Conservation (phyloP, 805 yeast genomes). For the Cyberlindnera misumaiensis region DNA sequence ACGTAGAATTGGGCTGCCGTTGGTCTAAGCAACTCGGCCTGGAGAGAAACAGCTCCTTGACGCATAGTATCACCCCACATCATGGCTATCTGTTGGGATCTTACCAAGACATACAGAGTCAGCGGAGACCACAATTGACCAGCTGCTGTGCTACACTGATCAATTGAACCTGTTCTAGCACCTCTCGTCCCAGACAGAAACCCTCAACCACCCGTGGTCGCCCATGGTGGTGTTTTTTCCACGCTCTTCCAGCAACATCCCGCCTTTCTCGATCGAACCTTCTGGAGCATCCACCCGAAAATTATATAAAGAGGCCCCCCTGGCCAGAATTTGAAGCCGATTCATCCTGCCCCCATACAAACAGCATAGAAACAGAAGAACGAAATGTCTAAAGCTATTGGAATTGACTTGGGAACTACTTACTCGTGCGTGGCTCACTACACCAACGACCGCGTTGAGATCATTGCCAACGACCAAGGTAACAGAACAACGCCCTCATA, state of each 20-base stretch:
- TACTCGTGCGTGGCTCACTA: constrained; percentile 95
- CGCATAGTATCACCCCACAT: too few relatives aligned
- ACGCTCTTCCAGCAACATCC: background rate
- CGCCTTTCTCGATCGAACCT: constrained; percentile 4
- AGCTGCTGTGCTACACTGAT: background rate
- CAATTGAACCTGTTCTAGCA: too few relatives aligned
- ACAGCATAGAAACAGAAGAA: constrained; percentile 1
- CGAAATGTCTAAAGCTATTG: constrained; percentile 53
- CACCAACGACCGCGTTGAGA: constrained; percentile 83
- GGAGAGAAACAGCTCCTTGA: too few relatives aligned
- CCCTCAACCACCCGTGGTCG: background rate
- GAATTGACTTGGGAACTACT: constrained; percentile 96
- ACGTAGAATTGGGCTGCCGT: too few relatives aligned
- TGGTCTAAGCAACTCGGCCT: too few relatives aligned
- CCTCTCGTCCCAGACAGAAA: too few relatives aligned
- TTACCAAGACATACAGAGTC: too few relatives aligned
- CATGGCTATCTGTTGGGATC: too few relatives aligned
- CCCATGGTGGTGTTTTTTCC: background rate
- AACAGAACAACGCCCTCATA: constrained; percentile 97
- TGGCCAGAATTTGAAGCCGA: too few relatives aligned
- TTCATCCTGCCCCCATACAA: too few relatives aligned
- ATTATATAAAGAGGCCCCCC: constrained; percentile 7
- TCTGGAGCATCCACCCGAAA: constrained; percentile 2
- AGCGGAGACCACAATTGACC: background rate
- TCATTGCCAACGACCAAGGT: constrained; percentile 96